These are phyloP conservation scores for Hyphopichia wangnamkhiaoensis DNA, from an alignment of 1,139 yeast species.

Conservation along the genomic window DNA sequence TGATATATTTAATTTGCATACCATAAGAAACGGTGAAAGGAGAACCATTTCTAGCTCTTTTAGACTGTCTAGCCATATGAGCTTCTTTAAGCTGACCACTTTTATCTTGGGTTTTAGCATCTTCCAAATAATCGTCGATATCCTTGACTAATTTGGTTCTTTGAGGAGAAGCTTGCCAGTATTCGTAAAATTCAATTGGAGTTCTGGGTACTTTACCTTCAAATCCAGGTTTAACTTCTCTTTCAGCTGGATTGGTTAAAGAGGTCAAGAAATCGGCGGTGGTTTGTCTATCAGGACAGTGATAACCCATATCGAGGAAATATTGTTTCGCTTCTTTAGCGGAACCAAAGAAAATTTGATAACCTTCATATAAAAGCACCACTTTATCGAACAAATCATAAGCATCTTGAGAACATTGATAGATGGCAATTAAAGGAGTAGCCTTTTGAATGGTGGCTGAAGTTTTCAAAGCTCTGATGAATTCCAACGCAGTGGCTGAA, in stretches of 20 bases:
- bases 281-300: conserved; percentile 67
- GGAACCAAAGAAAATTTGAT: conserved; percentile 44
- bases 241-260: conserved; percentile 71
- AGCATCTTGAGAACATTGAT: conserved; percentile 49
- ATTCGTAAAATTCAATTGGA: conserved; percentile 24
- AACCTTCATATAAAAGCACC: conserved; percentile 41
- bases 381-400: conserved; percentile 49
- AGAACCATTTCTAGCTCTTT: conserved; percentile 22
- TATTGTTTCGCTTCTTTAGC: conserved; percentile 35
- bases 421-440: conserved; percentile 44
- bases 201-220: conserved; percentile 30
- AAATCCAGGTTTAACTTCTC: conserved; percentile 54
- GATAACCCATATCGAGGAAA: conserved; percentile 42
- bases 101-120: conserved; percentile 8
- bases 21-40: conserved; percentile 35
- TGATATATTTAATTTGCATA: conserved; percentile 34
- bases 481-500: conserved; percentile 50
- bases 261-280: conserved; percentile 55
- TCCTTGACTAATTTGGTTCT: conserved; percentile 13
- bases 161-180: conserved; percentile 27
- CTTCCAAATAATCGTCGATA: conserved; percentile 19
- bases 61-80: conserved; percentile 33
- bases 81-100: conserved; percentile 17
- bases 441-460: conserved; percentile 36
- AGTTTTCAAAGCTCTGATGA: conserved; percentile 42